Evolutionary conservation across 73 alveolate species (phyloP).

Genomic region (Paraurostyla sp.): DNA sequence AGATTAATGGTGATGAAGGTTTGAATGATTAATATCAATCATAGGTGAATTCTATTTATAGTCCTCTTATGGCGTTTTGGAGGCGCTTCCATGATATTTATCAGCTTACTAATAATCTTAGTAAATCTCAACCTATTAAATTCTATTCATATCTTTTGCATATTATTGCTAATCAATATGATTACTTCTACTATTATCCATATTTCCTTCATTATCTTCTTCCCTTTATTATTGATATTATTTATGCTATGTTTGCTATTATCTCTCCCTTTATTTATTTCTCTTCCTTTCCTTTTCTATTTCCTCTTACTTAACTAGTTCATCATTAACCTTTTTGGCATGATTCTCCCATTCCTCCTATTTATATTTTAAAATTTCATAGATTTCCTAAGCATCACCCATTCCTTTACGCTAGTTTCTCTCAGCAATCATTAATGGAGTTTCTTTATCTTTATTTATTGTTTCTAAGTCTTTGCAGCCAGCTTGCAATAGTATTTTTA

Average conservation of each 20-base stretch:
- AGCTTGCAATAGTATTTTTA: slow-evolving; percentile 37
- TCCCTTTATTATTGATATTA: neutral
- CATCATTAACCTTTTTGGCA: slow-evolving; percentile 44
- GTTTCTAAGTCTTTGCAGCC: slow-evolving; percentile 23
- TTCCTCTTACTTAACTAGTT: slow-evolving; percentile 54
- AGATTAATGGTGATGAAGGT: no score
- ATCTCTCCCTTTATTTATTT: neutral
- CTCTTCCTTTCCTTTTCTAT: slow-evolving; percentile 18
- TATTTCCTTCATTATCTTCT: neutral
- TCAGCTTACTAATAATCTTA: no score
- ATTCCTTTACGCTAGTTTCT: neutral
- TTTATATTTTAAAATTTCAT: neutral
- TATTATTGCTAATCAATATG: no score
- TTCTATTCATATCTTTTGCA: no score
- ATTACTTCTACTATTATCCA: no score
- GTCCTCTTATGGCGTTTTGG: no score
- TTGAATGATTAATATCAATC: no score
- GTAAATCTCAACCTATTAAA: no score
- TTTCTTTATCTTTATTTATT: slow-evolving; percentile 37
- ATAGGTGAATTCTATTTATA: no score
- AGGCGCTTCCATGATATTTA: no score
- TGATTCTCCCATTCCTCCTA: slow-evolving; percentile 31
- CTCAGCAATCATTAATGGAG: slow-evolving; percentile 27
- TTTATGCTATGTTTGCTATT: neutral
- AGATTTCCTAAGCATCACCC: neutral